phyloP scores from a whole-genome alignment of 495 filamentous ascomycete species.

The Aspergillus cristatus region DNA sequence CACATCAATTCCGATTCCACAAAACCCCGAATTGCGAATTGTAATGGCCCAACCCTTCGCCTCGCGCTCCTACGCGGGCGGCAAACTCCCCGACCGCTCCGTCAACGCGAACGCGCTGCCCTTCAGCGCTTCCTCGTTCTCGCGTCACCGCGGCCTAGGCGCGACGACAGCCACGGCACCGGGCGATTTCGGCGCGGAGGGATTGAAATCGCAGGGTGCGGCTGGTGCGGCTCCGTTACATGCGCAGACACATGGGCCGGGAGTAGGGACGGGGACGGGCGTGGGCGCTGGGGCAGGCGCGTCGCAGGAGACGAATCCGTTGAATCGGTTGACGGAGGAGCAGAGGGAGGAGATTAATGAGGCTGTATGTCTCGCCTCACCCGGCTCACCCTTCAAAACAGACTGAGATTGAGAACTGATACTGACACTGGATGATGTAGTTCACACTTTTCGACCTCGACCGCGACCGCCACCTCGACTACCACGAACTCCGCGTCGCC shows the following conservation, averaged over 20 bases:
- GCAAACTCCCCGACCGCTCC: slow-evolving; percentile 43
- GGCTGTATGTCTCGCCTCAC: slow-evolving; percentile 57
- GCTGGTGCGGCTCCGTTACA: slow-evolving; percentile 15
- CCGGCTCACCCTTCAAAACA: no score
- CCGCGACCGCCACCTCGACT: slow-evolving; percentile 88
- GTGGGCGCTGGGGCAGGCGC: no score
- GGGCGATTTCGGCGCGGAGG: slow-evolving; percentile 25
- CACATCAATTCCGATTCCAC: no score
- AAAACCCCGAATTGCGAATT: no score
- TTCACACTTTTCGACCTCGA: slow-evolving; percentile 96
- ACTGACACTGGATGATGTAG: no score
- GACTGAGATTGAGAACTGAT: no score
- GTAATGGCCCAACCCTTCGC: slow-evolving; percentile 44
- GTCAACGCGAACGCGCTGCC: slow-evolving; percentile 31
- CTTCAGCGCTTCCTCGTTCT: slow-evolving; percentile 41
- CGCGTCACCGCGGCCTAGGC: slow-evolving; percentile 27
- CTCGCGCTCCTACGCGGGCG: slow-evolving; percentile 37
- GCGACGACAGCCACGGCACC: slow-evolving; percentile 14
- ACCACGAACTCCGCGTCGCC: slow-evolving; percentile 96
- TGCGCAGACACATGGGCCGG: slow-evolving; percentile 27
- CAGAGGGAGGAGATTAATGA: slow-evolving; percentile 84
- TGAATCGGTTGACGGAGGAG: slow-evolving; percentile 62
- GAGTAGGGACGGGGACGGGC: no score
- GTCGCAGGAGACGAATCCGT: slow-evolving; percentile 38
- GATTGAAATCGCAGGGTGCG: slow-evolving; percentile 22